Conservation (phyloP, 805 yeast genomes). For the Lipomyces starkeyi region DNA sequence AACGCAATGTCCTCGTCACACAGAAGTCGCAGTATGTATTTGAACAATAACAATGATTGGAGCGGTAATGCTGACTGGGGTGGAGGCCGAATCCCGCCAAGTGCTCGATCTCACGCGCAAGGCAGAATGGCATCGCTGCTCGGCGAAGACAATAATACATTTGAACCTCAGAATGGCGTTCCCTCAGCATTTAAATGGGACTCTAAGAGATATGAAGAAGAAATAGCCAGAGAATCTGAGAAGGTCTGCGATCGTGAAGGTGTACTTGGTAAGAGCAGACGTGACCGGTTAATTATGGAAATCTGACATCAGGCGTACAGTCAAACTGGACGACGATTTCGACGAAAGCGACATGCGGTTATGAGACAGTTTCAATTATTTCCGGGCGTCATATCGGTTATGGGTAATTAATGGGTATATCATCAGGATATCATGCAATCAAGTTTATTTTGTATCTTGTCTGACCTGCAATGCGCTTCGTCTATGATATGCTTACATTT, state of each 20-base stretch:
- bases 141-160: conserved; percentile 10
- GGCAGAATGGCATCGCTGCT: conserved; percentile 17
- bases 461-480: not conserved
- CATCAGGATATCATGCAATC: not conserved
- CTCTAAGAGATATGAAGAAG: conserved; percentile 22
- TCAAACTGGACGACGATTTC: conserved; percentile 13
- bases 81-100: not conserved
- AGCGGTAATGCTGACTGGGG: too few relatives aligned
- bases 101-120: not conserved
- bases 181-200: conserved; percentile 21
- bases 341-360: conserved; percentile 23
- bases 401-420: not conserved
- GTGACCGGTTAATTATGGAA: not conserved
- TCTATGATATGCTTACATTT: conserved; percentile 10
- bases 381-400: not conserved
- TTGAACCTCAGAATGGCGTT: not conserved
- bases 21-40: not conserved
- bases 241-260: conserved; percentile 11
- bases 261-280: conserved; percentile 4
- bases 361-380: not conserved
- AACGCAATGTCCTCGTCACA: not conserved
- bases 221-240: conserved; percentile 10
- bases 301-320: not conserved
- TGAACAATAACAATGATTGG: not conserved
- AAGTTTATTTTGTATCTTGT: not conserved